Evolutionary conservation across 2,329 filamentous ascomycete genomes (phyloP).

Genomic region (Neopestalotiopsis sp.): DNA sequence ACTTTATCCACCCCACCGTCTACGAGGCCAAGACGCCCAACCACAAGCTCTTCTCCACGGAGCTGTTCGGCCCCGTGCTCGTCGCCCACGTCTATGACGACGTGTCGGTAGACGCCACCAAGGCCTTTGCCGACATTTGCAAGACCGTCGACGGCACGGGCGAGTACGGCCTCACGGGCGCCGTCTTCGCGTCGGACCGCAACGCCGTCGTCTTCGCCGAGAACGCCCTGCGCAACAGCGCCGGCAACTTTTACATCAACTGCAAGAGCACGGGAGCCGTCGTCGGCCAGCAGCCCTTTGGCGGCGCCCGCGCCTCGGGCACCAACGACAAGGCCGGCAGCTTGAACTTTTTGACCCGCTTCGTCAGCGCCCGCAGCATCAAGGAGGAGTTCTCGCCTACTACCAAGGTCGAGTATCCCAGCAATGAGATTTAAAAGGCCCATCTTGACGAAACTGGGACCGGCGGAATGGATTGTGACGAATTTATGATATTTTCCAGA

Average conservation of each 20-base stretch:
- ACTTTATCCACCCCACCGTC: constrained; percentile 84
- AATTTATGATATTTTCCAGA: not conserved
- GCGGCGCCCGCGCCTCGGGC: constrained; percentile 70
- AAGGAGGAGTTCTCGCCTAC: constrained; percentile 78
- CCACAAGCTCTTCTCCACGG: constrained; percentile 76
- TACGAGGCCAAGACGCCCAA: constrained; percentile 76
- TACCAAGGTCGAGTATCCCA: constrained; percentile 70
- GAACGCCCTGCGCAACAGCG: constrained; percentile 72
- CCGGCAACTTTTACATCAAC: constrained; percentile 88
- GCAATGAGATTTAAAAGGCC: constrained; percentile 64
- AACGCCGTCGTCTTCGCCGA: constrained; percentile 71
- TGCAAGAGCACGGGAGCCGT: constrained; percentile 80
- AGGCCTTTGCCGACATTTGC: constrained; percentile 65
- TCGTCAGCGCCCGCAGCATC: constrained; percentile 70
- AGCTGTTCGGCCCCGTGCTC: constrained; percentile 84
- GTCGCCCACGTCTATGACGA: constrained; percentile 82
- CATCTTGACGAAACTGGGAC: not conserved
- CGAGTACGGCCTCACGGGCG: constrained; percentile 80
- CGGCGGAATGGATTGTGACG: not conserved
- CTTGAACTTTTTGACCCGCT: constrained; percentile 66
- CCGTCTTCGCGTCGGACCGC: constrained; percentile 76
- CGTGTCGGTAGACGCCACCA: constrained; percentile 48
- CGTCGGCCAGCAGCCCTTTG: constrained; percentile 76
- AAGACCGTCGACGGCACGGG: constrained; percentile 72
- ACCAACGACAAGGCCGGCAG: constrained; percentile 79